phyloP scores from a whole-genome alignment of 1,284 basidiomycete species.

The Sphagnurus paluster region DNA sequence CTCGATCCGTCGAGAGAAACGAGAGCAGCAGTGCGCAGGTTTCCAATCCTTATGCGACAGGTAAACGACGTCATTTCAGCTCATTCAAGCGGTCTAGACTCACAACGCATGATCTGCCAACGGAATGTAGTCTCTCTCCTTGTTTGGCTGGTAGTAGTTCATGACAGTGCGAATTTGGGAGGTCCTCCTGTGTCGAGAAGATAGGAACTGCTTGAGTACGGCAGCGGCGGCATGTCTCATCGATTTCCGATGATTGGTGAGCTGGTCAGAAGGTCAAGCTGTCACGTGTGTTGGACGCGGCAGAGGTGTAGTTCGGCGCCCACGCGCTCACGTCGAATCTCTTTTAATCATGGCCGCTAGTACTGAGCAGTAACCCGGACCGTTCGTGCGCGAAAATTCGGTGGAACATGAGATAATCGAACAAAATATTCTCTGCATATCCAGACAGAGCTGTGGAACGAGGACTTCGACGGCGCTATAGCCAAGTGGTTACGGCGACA shows the following conservation, averaged over 20 bases:
- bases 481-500: constrained; percentile 51
- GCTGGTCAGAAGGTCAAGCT: background rate
- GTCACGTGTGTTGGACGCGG: too few relatives aligned
- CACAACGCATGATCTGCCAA: constrained; percentile 75
- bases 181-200: background rate
- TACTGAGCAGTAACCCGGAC: too few relatives aligned
- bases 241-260: constrained; percentile 7
- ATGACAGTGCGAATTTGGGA: constrained; percentile 21
- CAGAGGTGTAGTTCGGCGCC: too few relatives aligned
- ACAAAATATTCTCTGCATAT: too few relatives aligned
- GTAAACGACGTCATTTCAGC: constrained; percentile 1
- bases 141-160: constrained; percentile 39
- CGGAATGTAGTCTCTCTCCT: constrained; percentile 57
- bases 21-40: constrained; percentile 78
- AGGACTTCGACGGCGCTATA: too few relatives aligned
- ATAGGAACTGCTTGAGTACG: constrained; percentile 4
- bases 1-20: constrained; percentile 80
- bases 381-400: too few relatives aligned
- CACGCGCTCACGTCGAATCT: background rate
- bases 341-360: background rate
- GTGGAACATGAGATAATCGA: too few relatives aligned
- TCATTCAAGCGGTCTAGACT: constrained; percentile 23
- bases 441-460: too few relatives aligned
- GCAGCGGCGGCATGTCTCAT: constrained; percentile 7
- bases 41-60: constrained; percentile 60